Evolutionary conservation across 768 basidiomycete genomes (phyloP).

Genomic region (Rhodosporidiobolus sp.): DNA sequence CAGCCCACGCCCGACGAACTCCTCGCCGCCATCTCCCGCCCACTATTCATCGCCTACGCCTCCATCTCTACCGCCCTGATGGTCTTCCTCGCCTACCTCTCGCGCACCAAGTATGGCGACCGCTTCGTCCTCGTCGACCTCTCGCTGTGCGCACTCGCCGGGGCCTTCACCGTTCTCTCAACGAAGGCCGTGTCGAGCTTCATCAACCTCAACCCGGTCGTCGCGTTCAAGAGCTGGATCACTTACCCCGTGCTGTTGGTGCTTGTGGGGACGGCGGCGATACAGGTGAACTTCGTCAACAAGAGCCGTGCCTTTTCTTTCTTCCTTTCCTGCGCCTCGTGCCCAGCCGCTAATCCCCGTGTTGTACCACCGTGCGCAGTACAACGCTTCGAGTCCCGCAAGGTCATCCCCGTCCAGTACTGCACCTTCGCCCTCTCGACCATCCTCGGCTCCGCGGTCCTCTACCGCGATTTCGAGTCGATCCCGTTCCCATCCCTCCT

Average conservation of each 20-base stretch:
- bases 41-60: constrained; percentile 72
- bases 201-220: constrained; percentile 57
- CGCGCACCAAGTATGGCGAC: constrained; percentile 62
- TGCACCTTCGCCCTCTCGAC: constrained; percentile 90
- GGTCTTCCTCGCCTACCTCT: constrained; percentile 61
- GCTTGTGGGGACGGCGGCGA: constrained; percentile 49
- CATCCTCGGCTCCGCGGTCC: constrained; percentile 84
- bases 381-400: constrained; percentile 90
- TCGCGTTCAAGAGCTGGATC: constrained; percentile 66
- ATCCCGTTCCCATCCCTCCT: not conserved
- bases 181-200: constrained; percentile 90
- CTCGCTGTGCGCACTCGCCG: constrained; percentile 69
- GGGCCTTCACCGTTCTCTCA: constrained; percentile 89
- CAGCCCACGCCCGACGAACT: constrained; percentile 65
- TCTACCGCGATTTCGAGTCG: constrained; percentile 83
- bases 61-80: constrained; percentile 61
- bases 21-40: constrained; percentile 65
- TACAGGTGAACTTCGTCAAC: constrained; percentile 49
- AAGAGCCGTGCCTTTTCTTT: constrained; percentile 28
- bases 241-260: constrained; percentile 76
- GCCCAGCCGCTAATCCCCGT: not conserved
- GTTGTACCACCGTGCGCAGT: constrained; percentile 64
- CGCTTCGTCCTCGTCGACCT: constrained; percentile 78
- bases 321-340: not conserved
- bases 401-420: constrained; percentile 92